phyloP scores from a whole-genome alignment of 2,329 filamentous ascomycete species.

The Ambrosiella cleistominuta region DNA sequence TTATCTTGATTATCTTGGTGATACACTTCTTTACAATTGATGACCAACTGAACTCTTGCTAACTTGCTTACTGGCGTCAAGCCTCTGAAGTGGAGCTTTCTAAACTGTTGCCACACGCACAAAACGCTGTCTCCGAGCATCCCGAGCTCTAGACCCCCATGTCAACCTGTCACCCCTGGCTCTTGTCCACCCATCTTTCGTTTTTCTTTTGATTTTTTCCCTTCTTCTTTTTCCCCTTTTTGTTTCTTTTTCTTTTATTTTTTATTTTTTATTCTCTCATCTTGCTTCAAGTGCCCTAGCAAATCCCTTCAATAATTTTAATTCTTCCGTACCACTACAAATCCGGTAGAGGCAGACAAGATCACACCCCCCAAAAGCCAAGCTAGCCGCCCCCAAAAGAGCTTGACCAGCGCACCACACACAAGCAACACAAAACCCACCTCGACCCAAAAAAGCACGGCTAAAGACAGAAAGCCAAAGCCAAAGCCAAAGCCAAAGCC shows the following conservation, averaged over 20 bases:
- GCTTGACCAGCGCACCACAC: not conserved
- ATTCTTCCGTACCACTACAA: slow-evolving; percentile 1
- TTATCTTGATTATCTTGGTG: too few species aligned
- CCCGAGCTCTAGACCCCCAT: slow-evolving; percentile 6
- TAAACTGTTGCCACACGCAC: slow-evolving; percentile 1
- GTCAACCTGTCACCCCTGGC: not conserved
- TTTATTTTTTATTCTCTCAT: not conserved
- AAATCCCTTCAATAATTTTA: slow-evolving; percentile 11
- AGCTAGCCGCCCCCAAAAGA: not conserved
- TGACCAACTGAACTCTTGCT: not conserved
- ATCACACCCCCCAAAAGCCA: not conserved
- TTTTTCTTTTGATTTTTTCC: not conserved
- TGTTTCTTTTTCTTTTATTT: not conserved
- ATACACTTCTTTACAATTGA: not conserved
- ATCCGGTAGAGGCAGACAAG: not conserved
- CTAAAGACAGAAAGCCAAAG: not conserved
- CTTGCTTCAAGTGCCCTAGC: not conserved
- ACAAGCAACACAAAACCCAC: not conserved
- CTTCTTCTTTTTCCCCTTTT: not conserved
- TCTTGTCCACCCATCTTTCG: not conserved
- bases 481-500: not conserved
- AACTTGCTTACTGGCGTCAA: not conserved
- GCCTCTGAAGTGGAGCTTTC: not conserved
- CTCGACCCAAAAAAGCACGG: not conserved
- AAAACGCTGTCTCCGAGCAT: slow-evolving; percentile 10